Conservation (phyloP, 2,329 filamentous ascomycete species). For the Rutstroemia sp. region DNA sequence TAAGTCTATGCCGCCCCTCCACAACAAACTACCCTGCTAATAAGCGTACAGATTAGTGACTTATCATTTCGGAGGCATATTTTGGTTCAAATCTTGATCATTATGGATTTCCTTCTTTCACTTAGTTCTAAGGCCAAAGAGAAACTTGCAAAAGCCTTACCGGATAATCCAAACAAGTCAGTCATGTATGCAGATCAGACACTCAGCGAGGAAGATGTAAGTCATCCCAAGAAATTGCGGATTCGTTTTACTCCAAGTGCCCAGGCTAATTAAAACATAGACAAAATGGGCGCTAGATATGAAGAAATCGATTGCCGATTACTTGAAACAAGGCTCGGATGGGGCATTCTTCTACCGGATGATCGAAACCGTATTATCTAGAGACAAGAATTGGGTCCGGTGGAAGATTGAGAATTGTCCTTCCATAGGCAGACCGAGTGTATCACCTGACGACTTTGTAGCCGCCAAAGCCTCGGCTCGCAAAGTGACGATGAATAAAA, state of each 20-base stretch:
- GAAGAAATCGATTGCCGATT: conserved; percentile 71
- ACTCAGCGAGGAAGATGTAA: conserved; percentile 75
- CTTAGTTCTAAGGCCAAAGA: conserved; percentile 76
- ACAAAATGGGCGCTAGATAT: conserved; percentile 78
- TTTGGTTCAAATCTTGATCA: conserved; percentile 87
- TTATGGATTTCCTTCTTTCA: conserved; percentile 92
- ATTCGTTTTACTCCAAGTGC: conserved; percentile 10
- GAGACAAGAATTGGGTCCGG: conserved; percentile 97
- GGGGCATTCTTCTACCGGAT: conserved; percentile 94
- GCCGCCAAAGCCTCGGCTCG: conserved; percentile 60
- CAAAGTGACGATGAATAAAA: conserved; percentile 62
- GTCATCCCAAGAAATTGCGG: conserved; percentile 33
- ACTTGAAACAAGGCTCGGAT: conserved; percentile 72
- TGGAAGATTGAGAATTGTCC: conserved; percentile 97
- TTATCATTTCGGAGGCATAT: conserved; percentile 91
- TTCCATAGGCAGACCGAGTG: conserved; percentile 68
- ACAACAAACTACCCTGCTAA: conserved; percentile 17
- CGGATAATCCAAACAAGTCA: conserved; percentile 61
- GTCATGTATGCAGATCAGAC: conserved; percentile 73
- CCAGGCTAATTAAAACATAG: conserved; percentile 34
- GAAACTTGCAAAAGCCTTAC: conserved; percentile 58
- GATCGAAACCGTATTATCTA: conserved; percentile 89
- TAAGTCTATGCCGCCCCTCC: conserved; percentile 33
- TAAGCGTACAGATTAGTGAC: conserved; percentile 64
- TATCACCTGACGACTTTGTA: conserved; percentile 62